Conservation (phyloP, 2,329 filamentous ascomycete species). For the Calonectria leucothoes region DNA sequence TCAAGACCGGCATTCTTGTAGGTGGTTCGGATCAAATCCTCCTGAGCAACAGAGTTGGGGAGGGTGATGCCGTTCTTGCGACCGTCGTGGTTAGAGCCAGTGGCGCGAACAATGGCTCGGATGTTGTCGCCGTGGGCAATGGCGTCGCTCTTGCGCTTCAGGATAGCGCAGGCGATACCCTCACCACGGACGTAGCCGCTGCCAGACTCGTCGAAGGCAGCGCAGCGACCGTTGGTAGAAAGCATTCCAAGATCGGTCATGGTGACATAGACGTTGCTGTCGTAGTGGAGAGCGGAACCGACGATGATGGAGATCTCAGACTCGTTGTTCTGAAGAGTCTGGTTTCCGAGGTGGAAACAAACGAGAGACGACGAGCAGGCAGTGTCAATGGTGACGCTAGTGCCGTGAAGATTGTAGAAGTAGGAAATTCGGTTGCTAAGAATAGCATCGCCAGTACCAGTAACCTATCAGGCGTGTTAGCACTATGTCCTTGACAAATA, state of each 20-base stretch:
- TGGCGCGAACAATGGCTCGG: slow-evolving; percentile 20
- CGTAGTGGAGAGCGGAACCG: slow-evolving; percentile 35
- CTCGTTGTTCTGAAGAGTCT: slow-evolving; percentile 47
- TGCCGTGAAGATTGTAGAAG: slow-evolving; percentile 50
- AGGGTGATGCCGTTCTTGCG: slow-evolving; percentile 50
- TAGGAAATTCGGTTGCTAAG: slow-evolving; percentile 48
- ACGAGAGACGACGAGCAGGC: slow-evolving; percentile 52
- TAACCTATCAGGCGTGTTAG: slow-evolving; percentile 19
- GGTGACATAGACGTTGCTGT: slow-evolving; percentile 34
- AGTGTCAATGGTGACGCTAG: slow-evolving; percentile 46
- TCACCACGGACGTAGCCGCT: slow-evolving; percentile 35
- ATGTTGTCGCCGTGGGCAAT: slow-evolving; percentile 14
- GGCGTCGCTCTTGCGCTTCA: slow-evolving; percentile 21
- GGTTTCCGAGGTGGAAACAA: slow-evolving; percentile 32
- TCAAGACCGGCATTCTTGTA: slow-evolving; percentile 27
- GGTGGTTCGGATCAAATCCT: slow-evolving; percentile 15
- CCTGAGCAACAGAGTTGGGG: slow-evolving; percentile 22
- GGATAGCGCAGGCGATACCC: slow-evolving; percentile 39
- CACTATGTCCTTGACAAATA: slow-evolving; percentile 31
- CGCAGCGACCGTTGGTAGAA: slow-evolving; percentile 37
- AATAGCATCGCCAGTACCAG: slow-evolving; percentile 35
- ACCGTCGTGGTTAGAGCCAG: slow-evolving; percentile 19
- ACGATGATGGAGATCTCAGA: slow-evolving; percentile 49
- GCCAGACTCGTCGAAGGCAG: slow-evolving; percentile 49
- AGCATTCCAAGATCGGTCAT: slow-evolving; percentile 44